These are phyloP conservation scores for Melastoma malabathricum DNA, from an alignment of 345 rosid genomes.

Conservation along the genomic window DNA sequence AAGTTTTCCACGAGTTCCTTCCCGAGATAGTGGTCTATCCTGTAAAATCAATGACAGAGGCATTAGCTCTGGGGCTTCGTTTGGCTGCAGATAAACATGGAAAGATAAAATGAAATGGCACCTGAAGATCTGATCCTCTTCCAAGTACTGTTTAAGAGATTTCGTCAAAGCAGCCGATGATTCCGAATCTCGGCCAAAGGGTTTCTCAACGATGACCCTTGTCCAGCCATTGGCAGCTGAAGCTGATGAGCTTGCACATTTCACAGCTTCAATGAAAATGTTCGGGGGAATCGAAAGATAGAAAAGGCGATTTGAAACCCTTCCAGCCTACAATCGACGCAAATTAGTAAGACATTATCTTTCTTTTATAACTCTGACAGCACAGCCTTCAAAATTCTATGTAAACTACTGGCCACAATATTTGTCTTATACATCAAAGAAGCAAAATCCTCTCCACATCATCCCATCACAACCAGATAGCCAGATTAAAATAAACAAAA, in stretches of 20 bases:
- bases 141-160: conserved; percentile 64
- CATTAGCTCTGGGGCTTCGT: conserved; percentile 7
- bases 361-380: no score
- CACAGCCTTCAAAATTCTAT: no score
- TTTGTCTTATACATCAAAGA: no score
- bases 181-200: conserved; percentile 95
- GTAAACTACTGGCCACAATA: no score
- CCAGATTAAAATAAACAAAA: no score
- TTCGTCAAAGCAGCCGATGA: conserved; percentile 90
- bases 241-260: conserved; percentile 78
- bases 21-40: conserved; percentile 97
- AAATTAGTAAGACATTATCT: no score
- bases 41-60: conserved; percentile 16
- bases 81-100: background rate
- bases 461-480: no score
- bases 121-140: conserved; percentile 97
- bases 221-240: conserved; percentile 94
- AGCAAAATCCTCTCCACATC: no score
- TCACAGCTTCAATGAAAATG: conserved; percentile 86
- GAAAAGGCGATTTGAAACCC: conserved; percentile 81
- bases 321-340: conserved; percentile 40
- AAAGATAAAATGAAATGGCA: conserved; percentile 8
- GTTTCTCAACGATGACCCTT: conserved; percentile 97
- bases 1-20: conserved; percentile 96
- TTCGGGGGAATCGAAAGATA: conserved; percentile 93